Percentiles rank a stretch among this genome's conserved stretches.
Evolutionary conservation across 306 rosid genomes (phyloP).

Genomic region (Corylus avellana): DNA sequence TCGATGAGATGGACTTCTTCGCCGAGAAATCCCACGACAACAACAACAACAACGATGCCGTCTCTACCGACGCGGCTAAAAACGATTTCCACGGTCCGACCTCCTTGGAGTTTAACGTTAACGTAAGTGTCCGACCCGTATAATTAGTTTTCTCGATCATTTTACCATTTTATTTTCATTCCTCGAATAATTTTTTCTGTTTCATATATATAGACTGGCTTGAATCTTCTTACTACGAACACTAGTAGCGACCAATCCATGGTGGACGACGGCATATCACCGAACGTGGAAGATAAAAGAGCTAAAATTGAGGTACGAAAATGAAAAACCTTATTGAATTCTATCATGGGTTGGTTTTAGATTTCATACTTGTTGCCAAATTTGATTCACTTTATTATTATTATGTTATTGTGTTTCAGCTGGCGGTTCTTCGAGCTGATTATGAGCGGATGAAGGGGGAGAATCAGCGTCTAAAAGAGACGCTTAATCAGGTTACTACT

Average conservation of each 20-base stretch:
- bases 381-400: not conserved
- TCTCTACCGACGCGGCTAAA: constrained; percentile 18
- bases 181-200: not conserved
- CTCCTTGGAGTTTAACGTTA: constrained; percentile 46
- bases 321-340: constrained; percentile 1
- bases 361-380: not conserved
- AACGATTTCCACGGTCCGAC: constrained; percentile 19
- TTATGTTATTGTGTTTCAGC: constrained; percentile 31
- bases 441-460: constrained; percentile 50
- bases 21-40: constrained; percentile 22
- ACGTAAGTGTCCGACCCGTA: constrained; percentile 41
- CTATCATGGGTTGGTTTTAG: not conserved
- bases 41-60: constrained; percentile 6
- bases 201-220: constrained; percentile 58
- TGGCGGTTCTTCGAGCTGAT: constrained; percentile 57
- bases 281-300: constrained; percentile 43
- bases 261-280: constrained; percentile 51
- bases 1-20: constrained; percentile 76
- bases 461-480: constrained; percentile 51
- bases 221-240: constrained; percentile 71
- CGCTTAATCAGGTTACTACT: constrained; percentile 38
- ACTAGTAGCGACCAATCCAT: constrained; percentile 58
- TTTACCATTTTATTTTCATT: not conserved
- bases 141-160: not conserved
- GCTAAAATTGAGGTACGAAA: constrained; percentile 53